These are phyloP conservation scores for Knoxia roxburghii DNA, from an alignment of 257 asterid genomes.

Conservation along the genomic window DNA sequence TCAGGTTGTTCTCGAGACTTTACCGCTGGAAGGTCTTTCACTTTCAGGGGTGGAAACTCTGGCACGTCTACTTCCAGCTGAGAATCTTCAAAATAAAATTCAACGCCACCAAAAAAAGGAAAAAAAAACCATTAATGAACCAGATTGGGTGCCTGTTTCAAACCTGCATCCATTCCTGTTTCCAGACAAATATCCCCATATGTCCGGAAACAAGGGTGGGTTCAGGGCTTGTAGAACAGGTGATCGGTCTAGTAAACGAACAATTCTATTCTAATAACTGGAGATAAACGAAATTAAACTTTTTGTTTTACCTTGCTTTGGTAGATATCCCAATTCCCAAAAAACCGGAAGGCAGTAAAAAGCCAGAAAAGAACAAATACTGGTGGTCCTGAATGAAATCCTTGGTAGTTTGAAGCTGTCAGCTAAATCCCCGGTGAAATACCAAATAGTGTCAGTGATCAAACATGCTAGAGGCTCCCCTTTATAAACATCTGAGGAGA, in stretches of 20 bases:
- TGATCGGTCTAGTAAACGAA: no score
- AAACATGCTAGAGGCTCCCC: constrained; percentile 15
- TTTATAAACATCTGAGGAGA: not conserved
- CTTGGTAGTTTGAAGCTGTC: constrained; percentile 19
- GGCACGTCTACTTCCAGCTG: constrained; percentile 26
- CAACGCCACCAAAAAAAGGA: not conserved
- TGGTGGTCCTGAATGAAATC: constrained; percentile 28
- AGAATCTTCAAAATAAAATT: constrained; percentile 8
- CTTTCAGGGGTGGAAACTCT: constrained; percentile 46
- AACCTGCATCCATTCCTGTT: no score
- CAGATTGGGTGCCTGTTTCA: no score
- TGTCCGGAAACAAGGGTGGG: no score
- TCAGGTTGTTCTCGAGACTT: constrained; percentile 16
- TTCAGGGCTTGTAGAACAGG: no score
- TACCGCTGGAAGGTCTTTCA: constrained; percentile 41
- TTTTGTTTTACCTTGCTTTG: constrained; percentile 14
- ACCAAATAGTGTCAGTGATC: constrained; percentile 21
- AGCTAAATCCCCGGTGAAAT: constrained; percentile 12
- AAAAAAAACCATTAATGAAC: not conserved
- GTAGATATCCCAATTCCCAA: constrained; percentile 20
- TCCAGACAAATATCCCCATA: no score
- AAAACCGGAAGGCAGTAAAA: constrained; percentile 13
- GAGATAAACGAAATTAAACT: no score
- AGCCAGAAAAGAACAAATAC: constrained; percentile 19
- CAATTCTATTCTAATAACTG: no score